Evolutionary conservation across 345 rosid genomes (phyloP).

Genomic region (Pistacia atlantica): DNA sequence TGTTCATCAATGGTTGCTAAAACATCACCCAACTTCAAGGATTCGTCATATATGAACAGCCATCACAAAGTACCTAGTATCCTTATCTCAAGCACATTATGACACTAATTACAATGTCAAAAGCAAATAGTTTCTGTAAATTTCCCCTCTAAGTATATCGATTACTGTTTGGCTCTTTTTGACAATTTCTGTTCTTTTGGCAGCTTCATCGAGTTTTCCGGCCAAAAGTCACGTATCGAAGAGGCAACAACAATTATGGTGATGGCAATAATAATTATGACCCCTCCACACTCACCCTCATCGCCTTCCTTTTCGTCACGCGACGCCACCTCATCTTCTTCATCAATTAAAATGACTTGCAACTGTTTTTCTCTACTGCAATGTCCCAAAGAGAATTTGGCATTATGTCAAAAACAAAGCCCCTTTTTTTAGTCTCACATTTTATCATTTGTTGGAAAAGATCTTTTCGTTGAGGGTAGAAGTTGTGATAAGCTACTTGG

Average conservation of each 20-base stretch:
- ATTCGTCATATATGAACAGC: slow-evolving; percentile 1
- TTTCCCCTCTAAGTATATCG: background rate
- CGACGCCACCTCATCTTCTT: no score
- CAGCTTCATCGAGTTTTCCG: background rate
- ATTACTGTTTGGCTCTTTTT: background rate
- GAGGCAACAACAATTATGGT: background rate
- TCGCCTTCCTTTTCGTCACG: background rate
- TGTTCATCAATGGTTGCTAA: background rate
- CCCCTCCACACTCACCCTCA: slow-evolving; percentile 6
- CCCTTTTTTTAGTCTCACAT: no score
- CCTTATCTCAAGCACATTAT: slow-evolving; percentile 1
- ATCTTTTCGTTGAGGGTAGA: no score
- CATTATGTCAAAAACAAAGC: no score
- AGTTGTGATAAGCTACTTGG: no score
- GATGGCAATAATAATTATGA: background rate
- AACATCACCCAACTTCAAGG: slow-evolving; percentile 1
- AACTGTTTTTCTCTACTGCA: no score
- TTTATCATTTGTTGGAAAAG: no score
- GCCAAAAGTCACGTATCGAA: background rate
- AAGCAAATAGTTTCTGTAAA: no score
- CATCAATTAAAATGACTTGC: no score
- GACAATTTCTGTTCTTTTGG: background rate
- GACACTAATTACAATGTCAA: slow-evolving; percentile 4
- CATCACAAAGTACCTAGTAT: slow-evolving; percentile 3
- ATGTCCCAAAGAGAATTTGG: no score